Conservation (phyloP, 345 rosid genomes). For the Citrus hindsii region DNA sequence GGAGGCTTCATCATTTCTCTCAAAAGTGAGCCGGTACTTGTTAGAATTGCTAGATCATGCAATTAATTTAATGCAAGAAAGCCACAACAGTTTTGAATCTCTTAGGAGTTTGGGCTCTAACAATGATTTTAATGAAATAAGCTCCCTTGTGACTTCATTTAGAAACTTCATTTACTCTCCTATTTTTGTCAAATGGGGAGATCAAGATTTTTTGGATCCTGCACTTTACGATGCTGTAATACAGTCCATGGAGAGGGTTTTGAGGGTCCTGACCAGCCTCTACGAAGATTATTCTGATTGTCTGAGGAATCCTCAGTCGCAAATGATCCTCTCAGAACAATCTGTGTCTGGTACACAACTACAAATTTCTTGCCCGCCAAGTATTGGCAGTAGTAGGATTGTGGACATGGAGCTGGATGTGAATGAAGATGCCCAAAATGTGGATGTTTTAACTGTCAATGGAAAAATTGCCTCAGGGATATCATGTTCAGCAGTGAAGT, state of each 20-base stretch:
- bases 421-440: constrained; percentile 50
- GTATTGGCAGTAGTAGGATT: constrained; percentile 42
- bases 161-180: constrained; percentile 58
- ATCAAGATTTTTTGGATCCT: constrained; percentile 33
- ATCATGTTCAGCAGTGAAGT: constrained; percentile 45
- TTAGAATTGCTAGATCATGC: constrained; percentile 58
- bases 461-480: constrained; percentile 42
- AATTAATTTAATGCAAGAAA: constrained; percentile 36
- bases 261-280: constrained; percentile 48
- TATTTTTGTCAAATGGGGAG: constrained; percentile 40
- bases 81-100: constrained; percentile 38
- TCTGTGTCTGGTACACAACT: constrained; percentile 39
- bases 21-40: constrained; percentile 51
- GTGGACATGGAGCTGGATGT: constrained; percentile 82
- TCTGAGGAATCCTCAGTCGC: constrained; percentile 36
- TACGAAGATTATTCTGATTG: constrained; percentile 50
- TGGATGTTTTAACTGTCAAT: constrained; percentile 42
- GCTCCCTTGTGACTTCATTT: constrained; percentile 51
- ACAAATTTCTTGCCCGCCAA: constrained; percentile 23
- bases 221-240: constrained; percentile 34
- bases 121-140: constrained; percentile 38
- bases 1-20: constrained; percentile 48
- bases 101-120: constrained; percentile 44
- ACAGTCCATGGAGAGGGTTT: constrained; percentile 59
- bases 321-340: constrained; percentile 20